phyloP scores from a whole-genome alignment of 2,329 filamentous ascomycete genomes.

The Sarocladiaceae sp. region DNA sequence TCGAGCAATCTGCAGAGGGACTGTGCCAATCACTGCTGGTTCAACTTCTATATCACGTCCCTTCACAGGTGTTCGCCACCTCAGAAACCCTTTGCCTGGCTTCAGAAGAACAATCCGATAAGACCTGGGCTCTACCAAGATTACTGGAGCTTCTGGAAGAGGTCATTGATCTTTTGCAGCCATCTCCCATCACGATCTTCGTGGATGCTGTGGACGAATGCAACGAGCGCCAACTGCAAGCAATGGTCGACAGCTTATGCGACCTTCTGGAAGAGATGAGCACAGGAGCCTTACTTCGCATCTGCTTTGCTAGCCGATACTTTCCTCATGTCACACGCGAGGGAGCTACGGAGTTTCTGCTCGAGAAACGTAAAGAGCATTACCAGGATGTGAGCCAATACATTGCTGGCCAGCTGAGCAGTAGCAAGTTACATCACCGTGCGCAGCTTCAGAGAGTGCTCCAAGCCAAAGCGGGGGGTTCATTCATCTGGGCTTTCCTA shows the following conservation, averaged over 20 bases:
- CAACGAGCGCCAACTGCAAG: constrained; percentile 31
- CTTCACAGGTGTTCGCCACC: not conserved
- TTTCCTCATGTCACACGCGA: constrained; percentile 34
- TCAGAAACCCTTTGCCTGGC: not conserved
- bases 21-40: constrained; percentile 43
- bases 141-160: constrained; percentile 1
- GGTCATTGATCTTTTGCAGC: not conserved
- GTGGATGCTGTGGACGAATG: constrained; percentile 43
- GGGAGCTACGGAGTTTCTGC: constrained; percentile 20
- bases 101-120: not conserved
- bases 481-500: constrained; percentile 36
- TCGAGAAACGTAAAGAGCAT: constrained; percentile 31
- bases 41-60: constrained; percentile 27
- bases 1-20: constrained; percentile 39
- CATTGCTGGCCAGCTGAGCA: constrained; percentile 21
- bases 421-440: constrained; percentile 11
- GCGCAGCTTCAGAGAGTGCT: constrained; percentile 17
- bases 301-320: constrained; percentile 39
- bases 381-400: constrained; percentile 28
- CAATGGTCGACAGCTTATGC: constrained; percentile 39
- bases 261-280: constrained; percentile 23
- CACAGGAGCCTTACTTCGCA: constrained; percentile 17
- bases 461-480: constrained; percentile 26
- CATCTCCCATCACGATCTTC: not conserved
- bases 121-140: not conserved